These are phyloP conservation scores for Edaphochlamys debaryana DNA, from an alignment of 139 green algal species.

Conservation along the genomic window DNA sequence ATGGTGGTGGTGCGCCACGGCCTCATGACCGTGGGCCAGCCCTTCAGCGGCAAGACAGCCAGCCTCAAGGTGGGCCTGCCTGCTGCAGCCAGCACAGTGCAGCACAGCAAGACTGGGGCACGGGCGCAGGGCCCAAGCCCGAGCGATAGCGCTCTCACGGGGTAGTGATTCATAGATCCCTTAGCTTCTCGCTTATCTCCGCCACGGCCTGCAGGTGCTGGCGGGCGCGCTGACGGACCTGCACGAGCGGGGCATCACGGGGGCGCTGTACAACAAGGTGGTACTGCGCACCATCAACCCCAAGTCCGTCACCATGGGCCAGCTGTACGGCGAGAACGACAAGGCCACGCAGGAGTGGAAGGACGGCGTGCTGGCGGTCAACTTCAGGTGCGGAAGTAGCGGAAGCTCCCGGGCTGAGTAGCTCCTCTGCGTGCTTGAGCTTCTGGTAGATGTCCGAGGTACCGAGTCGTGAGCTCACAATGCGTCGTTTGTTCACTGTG, in stretches of 20 bases:
- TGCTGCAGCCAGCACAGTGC: neutral
- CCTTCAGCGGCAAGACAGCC: slow-evolving; percentile 73
- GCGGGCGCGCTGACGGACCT: slow-evolving; percentile 73
- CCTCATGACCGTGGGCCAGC: slow-evolving; percentile 83
- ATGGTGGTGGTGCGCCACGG: slow-evolving; percentile 89
- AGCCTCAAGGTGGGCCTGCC: slow-evolving; percentile 53
- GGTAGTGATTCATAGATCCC: no score
- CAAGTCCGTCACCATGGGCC: slow-evolving; percentile 86
- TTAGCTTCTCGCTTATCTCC: no score
- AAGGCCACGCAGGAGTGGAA: slow-evolving; percentile 78
- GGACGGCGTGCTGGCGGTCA: slow-evolving; percentile 78
- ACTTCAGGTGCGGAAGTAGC: slow-evolving; percentile 66
- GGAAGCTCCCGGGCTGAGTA: neutral
- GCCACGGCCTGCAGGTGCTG: slow-evolving; percentile 52
- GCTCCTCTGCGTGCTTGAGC: neutral
- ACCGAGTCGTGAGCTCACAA: no score
- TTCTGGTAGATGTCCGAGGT: neutral
- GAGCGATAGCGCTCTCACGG: no score
- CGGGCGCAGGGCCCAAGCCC: no score
- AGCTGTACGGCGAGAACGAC: slow-evolving; percentile 83
- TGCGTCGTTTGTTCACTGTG: neutral
- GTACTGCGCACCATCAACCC: slow-evolving; percentile 79
- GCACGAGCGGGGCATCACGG: slow-evolving; percentile 45
- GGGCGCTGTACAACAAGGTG: slow-evolving; percentile 71
- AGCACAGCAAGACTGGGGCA: no score